phyloP scores from a whole-genome alignment of 2,329 filamentous ascomycete species.

The Calonectria henricotiae region DNA sequence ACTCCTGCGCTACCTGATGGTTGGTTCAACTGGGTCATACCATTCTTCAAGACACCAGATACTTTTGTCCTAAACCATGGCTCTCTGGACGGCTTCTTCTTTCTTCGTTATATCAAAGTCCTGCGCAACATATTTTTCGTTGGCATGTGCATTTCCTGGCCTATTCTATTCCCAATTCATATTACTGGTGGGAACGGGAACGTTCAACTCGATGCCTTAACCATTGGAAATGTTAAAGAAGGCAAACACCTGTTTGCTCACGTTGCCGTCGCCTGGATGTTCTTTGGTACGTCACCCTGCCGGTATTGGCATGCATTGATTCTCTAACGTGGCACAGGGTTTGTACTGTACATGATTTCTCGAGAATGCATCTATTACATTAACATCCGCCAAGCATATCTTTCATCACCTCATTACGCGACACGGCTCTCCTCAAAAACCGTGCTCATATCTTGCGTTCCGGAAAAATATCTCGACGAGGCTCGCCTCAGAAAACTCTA shows the following conservation, averaged over 20 bases:
- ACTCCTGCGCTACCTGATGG: slow-evolving; percentile 74
- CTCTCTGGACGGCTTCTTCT: slow-evolving; percentile 92
- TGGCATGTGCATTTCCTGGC: slow-evolving; percentile 89
- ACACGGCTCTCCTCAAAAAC: slow-evolving; percentile 91
- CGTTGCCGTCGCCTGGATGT: slow-evolving; percentile 85
- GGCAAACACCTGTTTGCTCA: slow-evolving; percentile 83
- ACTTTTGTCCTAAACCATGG: slow-evolving; percentile 90
- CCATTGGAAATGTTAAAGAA: slow-evolving; percentile 82
- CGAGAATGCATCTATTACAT: slow-evolving; percentile 93
- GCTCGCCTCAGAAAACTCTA: slow-evolving; percentile 86
- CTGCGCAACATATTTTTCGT: slow-evolving; percentile 89
- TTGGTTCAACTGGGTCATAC: slow-evolving; percentile 77
- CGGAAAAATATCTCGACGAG: slow-evolving; percentile 83
- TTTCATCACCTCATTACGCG: slow-evolving; percentile 87
- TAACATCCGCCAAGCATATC: slow-evolving; percentile 93
- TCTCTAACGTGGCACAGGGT: slow-evolving; percentile 67
- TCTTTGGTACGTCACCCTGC: slow-evolving; percentile 64
- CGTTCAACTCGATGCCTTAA: slow-evolving; percentile 82
- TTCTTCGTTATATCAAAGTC: slow-evolving; percentile 80
- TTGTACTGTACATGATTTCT: slow-evolving; percentile 90
- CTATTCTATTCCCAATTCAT: slow-evolving; percentile 89
- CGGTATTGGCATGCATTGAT: background rate
- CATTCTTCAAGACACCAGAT: slow-evolving; percentile 80
- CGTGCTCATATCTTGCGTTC: slow-evolving; percentile 90
- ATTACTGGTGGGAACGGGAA: slow-evolving; percentile 81